A percentile compares a stretch with the other conserved stretches of the same genome.
These are phyloP conservation scores for Phytophthora crassamura DNA, from an alignment of 352 stramenopile species.

Conservation along the genomic window DNA sequence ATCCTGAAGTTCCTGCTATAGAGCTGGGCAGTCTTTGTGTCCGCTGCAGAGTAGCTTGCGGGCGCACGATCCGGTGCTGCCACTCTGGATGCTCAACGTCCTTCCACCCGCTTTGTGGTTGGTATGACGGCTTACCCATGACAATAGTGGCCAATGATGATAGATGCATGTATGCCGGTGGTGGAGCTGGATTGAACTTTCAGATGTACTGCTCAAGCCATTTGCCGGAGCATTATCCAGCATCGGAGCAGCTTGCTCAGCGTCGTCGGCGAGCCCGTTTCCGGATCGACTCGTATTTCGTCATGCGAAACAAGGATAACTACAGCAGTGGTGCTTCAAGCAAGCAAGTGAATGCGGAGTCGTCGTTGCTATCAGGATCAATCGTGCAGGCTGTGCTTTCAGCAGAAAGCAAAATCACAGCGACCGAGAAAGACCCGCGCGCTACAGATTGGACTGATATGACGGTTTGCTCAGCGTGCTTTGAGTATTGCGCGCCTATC, in stretches of 20 bases:
- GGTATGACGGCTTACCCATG: slow-evolving; percentile 86
- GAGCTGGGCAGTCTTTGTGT: slow-evolving; percentile 58
- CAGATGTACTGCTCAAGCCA: slow-evolving; percentile 67
- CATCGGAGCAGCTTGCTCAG: slow-evolving; percentile 52
- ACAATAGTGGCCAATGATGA: slow-evolving; percentile 53
- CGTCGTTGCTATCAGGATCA: slow-evolving; percentile 52
- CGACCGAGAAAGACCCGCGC: slow-evolving; percentile 26
- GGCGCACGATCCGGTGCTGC: slow-evolving; percentile 74
- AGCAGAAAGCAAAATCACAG: slow-evolving; percentile 39
- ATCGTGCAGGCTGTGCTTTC: slow-evolving; percentile 64
- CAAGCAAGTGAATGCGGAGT: slow-evolving; percentile 32
- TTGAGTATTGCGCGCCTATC: slow-evolving; percentile 69
- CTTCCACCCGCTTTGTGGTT: slow-evolving; percentile 88
- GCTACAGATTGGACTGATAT: slow-evolving; percentile 69
- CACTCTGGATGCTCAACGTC: slow-evolving; percentile 58
- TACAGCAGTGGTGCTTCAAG: slow-evolving; percentile 21
- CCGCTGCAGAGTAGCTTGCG: slow-evolving; percentile 80
- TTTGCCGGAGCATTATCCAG: slow-evolving; percentile 54
- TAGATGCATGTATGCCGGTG: slow-evolving; percentile 74
- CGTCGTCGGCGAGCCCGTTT: slow-evolving; percentile 61
- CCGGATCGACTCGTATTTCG: slow-evolving; percentile 80
- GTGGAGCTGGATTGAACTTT: slow-evolving; percentile 77
- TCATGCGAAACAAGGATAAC: slow-evolving; percentile 66
- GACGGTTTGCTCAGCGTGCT: slow-evolving; percentile 78
- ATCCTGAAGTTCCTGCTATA: slow-evolving; percentile 24